Base-by-base conservation (phyloP, 441 rosid species). In the Pelargonium fulgidum region DNA sequence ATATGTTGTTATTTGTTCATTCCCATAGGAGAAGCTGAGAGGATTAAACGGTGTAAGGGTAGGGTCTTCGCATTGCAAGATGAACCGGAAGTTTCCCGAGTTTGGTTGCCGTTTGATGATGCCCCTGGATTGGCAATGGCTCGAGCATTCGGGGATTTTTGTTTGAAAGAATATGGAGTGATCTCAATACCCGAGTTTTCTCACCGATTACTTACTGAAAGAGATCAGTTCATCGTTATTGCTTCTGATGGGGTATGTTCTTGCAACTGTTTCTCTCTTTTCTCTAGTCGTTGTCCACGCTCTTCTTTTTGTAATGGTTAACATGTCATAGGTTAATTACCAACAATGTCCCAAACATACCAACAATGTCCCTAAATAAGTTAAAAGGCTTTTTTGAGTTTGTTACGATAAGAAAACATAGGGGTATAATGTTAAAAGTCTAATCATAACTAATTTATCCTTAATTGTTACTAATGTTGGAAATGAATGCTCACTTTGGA, bases 51-150 rank as follows among this genome's bases (percentile, higher is more conserved):
- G 69, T 94, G 99, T 79, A 92, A 84, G 81, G 99, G 98, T 61
- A 82, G 99, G 75, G 99, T 94, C 36, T 94, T 92, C 78, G 97
- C 98, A 3, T 65, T 92, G 84, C 93, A 89, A 83, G 99, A 92
- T 73, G 98, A 94, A 80, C 99, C 99, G 62, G 99, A 92, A 80
- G 99, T 94, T 65, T 77, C 88, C 0, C 85, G 98, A 81, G 99
- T 94, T 65, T 94, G 99, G 99, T 76, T 94, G 83, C 99, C 99
- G 66, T 90, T 82, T 77, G 97, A 94, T 84, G 97, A 94, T 78
- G 96, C 98, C 47, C 99, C 98, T 47, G 99, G 99, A 56, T 77
- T 94, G 17, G 99, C 99, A 70, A 94, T 94, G 98, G 99, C 99
- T 48, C 88, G 99, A 66, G 99, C 99, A 16, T 94, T 94, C 69